Evolutionary conservation across 2,329 filamentous ascomycete genomes (phyloP).

Genomic region (Aspergillus pseudoterreus): DNA sequence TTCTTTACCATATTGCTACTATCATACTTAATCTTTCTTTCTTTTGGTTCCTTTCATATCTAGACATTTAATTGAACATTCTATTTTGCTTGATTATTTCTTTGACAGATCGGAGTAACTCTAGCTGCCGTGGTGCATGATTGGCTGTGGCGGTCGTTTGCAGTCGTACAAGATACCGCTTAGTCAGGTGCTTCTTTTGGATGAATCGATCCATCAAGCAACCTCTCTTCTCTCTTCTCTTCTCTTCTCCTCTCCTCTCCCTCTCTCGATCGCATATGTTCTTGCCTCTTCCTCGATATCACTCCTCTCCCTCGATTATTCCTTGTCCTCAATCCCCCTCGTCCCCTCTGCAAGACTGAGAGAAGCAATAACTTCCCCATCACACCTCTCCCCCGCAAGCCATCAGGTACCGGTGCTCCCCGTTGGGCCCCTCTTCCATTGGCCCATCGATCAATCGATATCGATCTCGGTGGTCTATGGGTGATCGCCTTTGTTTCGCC

Average conservation of each 20-base stretch:
- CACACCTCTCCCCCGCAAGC: background rate
- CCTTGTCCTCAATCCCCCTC: background rate
- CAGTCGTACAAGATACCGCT: background rate
- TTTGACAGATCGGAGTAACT: no score
- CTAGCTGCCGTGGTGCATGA: no score
- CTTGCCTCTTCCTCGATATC: background rate
- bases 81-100: no score
- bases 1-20: no score
- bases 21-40: no score
- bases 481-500: background rate
- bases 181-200: background rate
- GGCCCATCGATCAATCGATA: background rate
- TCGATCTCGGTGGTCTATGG: background rate
- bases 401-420: background rate
- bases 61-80: no score
- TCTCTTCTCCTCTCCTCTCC: background rate
- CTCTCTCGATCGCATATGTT: background rate
- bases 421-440: background rate
- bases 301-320: background rate
- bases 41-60: no score
- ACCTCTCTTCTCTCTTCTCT: background rate
- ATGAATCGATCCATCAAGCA: background rate
- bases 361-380: background rate
- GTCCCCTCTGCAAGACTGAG: background rate
- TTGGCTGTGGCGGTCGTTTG: background rate